Base-by-base conservation (phyloP, 2,329 filamentous ascomycete species). In the Emmonsiellopsis sp. region DNA sequence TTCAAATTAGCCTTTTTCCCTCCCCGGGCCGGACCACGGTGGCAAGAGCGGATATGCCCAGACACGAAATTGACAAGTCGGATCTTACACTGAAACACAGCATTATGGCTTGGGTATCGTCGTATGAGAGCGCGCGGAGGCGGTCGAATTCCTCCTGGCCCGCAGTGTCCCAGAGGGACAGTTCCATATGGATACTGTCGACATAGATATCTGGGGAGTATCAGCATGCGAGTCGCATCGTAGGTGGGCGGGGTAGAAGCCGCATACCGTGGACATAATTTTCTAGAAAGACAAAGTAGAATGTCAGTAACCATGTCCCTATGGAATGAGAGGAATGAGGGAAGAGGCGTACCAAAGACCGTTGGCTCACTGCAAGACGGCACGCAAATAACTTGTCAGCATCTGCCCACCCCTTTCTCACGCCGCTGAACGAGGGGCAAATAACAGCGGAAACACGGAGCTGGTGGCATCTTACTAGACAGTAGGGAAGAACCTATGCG, bases 101-200 rank as follows among this genome's bases (percentile, higher is more conserved):
- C 87, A 98, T 96, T 64, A 98, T 95, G 44, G 94, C 84, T 67
- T 98, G 93, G 51, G 93, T 98, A 68, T 98, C 93, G 78, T 91
- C 93, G 72, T 98, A 98, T 49, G 91, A 96, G 53, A 98, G 82
- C 59, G 90, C 95, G 65, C 93, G 87, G 71, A 98, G 76, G 51
- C 93, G 85, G 74, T 98, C 93, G 75, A 97, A 98, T 81, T 98
- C 93, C 77, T 98, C 93, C 74, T 98, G 93, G 31, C 93, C 93
- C 40, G 93, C 93, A 0, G 93, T 98, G 71, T 98, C 93, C 93
- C 93, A 98, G 55, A 98, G 80, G 55, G 92, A 96, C 53, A 98
- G 80, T 72, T 98, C 93, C 70, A 98, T 95, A 73, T 97, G 92
- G 51, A 91, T 88, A 67, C 86, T 91, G 69, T 98, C 93, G 69